phyloP scores from a whole-genome alignment of 164 flowering plant genomes.

The Vitis cinerea region DNA sequence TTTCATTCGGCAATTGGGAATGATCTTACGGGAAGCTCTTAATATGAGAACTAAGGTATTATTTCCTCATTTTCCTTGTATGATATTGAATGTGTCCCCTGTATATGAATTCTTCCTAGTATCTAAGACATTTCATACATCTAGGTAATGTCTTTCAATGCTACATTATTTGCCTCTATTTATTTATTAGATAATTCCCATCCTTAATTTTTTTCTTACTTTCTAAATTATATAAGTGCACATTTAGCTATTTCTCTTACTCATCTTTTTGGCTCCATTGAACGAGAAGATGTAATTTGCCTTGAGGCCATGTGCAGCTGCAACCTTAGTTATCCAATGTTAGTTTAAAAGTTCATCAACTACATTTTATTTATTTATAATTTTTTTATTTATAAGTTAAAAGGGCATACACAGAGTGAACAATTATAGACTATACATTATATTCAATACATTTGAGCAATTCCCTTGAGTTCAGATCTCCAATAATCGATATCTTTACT shows the following conservation, averaged over 20 bases:
- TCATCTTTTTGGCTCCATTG: background rate
- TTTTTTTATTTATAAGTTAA: no score
- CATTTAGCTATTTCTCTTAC: background rate
- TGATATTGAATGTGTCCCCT: background rate
- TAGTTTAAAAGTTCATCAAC: no score
- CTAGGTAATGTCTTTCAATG: background rate
- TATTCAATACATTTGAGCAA: no score
- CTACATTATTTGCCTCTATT: background rate
- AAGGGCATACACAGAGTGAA: no score
- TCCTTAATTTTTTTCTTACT: background rate
- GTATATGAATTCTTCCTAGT: background rate
- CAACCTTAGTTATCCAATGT: no score
- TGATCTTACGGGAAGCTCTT: slow-evolving; percentile 79
- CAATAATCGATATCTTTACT: background rate
- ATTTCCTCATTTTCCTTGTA: background rate
- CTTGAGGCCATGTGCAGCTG: background rate
- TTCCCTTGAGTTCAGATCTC: no score
- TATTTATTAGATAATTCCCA: background rate
- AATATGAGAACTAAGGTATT: slow-evolving; percentile 67
- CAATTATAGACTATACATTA: no score
- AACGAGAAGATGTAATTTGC: background rate
- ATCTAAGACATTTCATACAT: background rate
- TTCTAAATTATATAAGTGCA: background rate
- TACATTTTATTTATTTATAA: no score
- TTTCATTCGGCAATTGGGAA: slow-evolving; percentile 83